A percentile compares a stretch with the other conserved stretches of the same genome.
Conservation (phyloP, 2,329 filamentous ascomycete genomes). For the Colletotrichum kahawae region DNA sequence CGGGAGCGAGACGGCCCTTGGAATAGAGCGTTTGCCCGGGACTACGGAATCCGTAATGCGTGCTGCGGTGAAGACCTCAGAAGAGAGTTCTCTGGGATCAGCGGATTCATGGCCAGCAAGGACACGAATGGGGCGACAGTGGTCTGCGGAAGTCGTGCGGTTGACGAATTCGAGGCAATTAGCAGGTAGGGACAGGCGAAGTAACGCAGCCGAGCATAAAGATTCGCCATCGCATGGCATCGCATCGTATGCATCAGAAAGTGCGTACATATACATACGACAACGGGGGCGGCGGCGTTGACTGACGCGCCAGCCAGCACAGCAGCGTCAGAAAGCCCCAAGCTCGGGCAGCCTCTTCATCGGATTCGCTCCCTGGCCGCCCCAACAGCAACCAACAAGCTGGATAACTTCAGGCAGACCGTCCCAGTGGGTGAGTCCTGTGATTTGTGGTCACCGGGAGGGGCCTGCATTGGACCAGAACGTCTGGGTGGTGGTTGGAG, state of each 20-base stretch:
- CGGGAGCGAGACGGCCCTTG: background rate
- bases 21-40: background rate
- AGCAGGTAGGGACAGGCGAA: background rate
- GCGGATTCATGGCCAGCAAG: background rate
- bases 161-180: background rate
- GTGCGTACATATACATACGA: background rate
- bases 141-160: background rate
- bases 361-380: slow-evolving; percentile 3
- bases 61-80: background rate
- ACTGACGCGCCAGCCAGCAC: background rate
- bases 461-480: slow-evolving; percentile 12
- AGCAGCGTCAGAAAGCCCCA: background rate
- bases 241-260: background rate
- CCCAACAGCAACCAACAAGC: background rate
- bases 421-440: slow-evolving; percentile 9
- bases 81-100: background rate
- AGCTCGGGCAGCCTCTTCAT: background rate
- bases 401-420: slow-evolving; percentile 8
- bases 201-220: background rate
- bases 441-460: slow-evolving; percentile 17
- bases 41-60: background rate
- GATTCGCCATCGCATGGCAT: background rate
- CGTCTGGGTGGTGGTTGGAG: background rate
- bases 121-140: background rate
- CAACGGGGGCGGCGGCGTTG: background rate